Evolutionary conservation across 352 stramenopile species (phyloP), one percentile per base, ranked within the genome.

Genomic region (Phytophthora syringae): DNA sequence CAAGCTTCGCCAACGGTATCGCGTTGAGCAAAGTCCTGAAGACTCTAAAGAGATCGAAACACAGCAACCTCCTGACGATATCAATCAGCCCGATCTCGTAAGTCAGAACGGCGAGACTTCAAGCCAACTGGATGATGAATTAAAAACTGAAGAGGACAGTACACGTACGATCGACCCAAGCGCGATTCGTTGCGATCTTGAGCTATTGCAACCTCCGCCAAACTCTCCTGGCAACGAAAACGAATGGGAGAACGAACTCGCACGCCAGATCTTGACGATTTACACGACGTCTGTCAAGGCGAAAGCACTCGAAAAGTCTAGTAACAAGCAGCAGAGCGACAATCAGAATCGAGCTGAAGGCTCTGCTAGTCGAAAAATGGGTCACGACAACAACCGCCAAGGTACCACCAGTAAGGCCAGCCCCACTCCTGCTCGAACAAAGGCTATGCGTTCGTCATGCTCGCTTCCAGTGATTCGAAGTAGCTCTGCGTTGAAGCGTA

Each of bases 211-310:
- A 7, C 82, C 79, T 40, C 79, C 80, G 5, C 58, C 74, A 16
- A 71, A 79, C 60, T 57, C 69, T 20, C 82, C 80, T 32, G 75
- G 85, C 30, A 89, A 89, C 18, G 82, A 90, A 24, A 72, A 83
- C n/a, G 80, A 89, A 53, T 97, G 91, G 91, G 91, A 97, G 60
- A 97, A 97, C 52, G 87, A 97, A 56, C 73, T 97, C 18, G 91
- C 91, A 2, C 85, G 88, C 5, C 89, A 97, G 52, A 97, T 97
- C 50, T 64, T 97, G 27, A 93, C 79, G 3, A 86, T 97, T 34
- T 97, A 97, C 53, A 76, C 82, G 12, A 89, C 88, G 11, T 92
- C 82, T 0, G 69, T 93, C 37, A 86, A 89, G 42, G 70, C 80
- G 0, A 92, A 93, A 63, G 76, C 70, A 13, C 44, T 71, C 15